Evolutionary conservation across 1,284 basidiomycete genomes (phyloP), one percentile per base, ranked within the genome.

Genomic region (Hortiboletus rubellus): DNA sequence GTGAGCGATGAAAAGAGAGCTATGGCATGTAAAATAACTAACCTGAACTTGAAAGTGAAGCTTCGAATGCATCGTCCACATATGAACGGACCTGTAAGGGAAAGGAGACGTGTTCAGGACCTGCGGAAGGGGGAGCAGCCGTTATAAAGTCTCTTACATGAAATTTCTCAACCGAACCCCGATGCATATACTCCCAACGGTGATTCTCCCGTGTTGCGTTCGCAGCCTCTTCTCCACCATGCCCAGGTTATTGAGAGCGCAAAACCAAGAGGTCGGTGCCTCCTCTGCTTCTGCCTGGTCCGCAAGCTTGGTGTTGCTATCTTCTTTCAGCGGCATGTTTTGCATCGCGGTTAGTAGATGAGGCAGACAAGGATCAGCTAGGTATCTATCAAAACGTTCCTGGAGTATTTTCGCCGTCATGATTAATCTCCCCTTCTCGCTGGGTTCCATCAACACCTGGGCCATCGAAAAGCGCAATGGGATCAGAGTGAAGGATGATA

Each of bases 51-150:
- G 57, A 40, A 65, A 47, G 40, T 52, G 41, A 2, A 65, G 18
- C 40, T 54, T 64, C 2, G 66, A 67, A 17, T 56, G 55, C 36
- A 67, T 66, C 9, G 66, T 52, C 63, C 63, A 67, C 31, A 55
- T 56, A 27, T 66, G 65, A 36, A 63, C 36, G 1, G 50, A 54
- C 42, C 63, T 65, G 40, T 5, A 11, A 15, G 17, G 3, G 7
- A 22, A 10, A 18, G 36, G 18, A 6, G 9, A 27, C 27, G 2
- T 7, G 27, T 27, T 27, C 27, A 17, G 52, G 58, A 17, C 9
- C 3, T 24, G 17, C 14, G 6, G 31, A 40, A 30, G 18, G 5
- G 24, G 40, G 12, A 33, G 22, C 3, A 30, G 6, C 7, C n/a
- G 8, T 9, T 3, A 27, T 22, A n/a, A 7, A 45, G 33, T 14